These are phyloP conservation scores for Trichoderma semiorbis DNA, from an alignment of 2,329 filamentous ascomycete species.

Conservation along the genomic window DNA sequence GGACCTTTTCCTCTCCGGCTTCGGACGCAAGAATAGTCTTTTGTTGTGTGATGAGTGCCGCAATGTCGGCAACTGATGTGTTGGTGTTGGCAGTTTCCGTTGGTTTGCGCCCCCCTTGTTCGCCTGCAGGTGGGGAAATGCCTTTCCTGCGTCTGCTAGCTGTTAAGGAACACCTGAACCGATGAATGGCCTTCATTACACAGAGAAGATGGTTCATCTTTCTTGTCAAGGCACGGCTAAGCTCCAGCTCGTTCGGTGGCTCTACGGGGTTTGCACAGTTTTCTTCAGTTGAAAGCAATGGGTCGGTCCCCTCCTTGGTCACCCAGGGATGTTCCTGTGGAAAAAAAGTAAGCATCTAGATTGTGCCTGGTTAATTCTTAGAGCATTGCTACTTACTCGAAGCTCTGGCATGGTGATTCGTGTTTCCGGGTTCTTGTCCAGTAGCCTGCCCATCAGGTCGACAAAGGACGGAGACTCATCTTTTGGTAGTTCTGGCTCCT, in stretches of 20 bases:
- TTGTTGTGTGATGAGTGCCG: constrained; percentile 46
- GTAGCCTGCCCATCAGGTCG: constrained; percentile 67
- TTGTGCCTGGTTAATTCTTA: not conserved
- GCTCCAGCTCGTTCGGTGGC: constrained; percentile 82
- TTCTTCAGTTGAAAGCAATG: constrained; percentile 74
- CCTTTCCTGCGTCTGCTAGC: constrained; percentile 27
- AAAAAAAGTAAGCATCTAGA: constrained; percentile 22
- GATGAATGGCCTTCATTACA: constrained; percentile 87
- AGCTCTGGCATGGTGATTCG: constrained; percentile 80
- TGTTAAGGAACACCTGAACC: constrained; percentile 79
- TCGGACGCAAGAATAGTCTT: constrained; percentile 36
- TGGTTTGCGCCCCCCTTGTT: constrained; percentile 14
- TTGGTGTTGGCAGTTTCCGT: constrained; percentile 31
- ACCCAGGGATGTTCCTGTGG: constrained; percentile 87
- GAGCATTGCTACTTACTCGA: constrained; percentile 57
- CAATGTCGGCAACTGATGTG: constrained; percentile 46
- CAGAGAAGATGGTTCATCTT: constrained; percentile 84
- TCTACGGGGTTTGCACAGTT: constrained; percentile 81
- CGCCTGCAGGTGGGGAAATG: not conserved
- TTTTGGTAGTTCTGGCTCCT: constrained; percentile 59
- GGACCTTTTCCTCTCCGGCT: constrained; percentile 42
- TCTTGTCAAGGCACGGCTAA: constrained; percentile 84
- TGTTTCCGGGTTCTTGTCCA: constrained; percentile 82
- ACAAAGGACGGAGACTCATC: constrained; percentile 66
- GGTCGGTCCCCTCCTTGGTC: constrained; percentile 73